Percentiles rank a stretch among this genome's conserved stretches.
Conservation (phyloP, 164 flowering plant genomes). For the Dillenia turbinata region DNA sequence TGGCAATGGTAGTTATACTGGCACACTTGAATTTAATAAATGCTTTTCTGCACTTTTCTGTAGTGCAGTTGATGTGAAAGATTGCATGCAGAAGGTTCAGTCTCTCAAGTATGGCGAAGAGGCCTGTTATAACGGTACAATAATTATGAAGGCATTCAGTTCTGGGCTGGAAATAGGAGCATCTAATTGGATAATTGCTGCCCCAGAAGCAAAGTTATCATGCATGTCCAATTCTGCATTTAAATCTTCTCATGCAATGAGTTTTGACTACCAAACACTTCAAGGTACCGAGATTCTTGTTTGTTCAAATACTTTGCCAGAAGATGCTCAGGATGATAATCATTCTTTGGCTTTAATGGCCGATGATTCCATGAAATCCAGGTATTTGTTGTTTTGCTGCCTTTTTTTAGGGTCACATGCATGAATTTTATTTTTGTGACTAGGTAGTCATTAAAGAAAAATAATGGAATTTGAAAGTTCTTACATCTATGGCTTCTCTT, state of each 20-base stretch:
- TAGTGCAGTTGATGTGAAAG: conserved; percentile 83
- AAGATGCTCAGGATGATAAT: conserved; percentile 11
- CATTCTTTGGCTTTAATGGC: not conserved
- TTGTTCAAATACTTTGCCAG: not conserved
- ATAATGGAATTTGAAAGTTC: too few species aligned
- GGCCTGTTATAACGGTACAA: conserved; percentile 64
- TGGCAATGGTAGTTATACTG: too few species aligned
- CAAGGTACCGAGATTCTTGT: conserved; percentile 39
- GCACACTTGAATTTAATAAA: too few species aligned
- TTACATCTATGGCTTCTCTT: too few species aligned
- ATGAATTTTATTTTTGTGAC: too few species aligned
- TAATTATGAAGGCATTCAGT: conserved; percentile 67
- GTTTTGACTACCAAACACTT: conserved; percentile 62
- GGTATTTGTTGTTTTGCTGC: too few species aligned
- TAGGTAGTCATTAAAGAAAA: too few species aligned
- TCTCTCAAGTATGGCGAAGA: conserved; percentile 79
- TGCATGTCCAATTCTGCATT: conserved; percentile 62
- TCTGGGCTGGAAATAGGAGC: conserved; percentile 91
- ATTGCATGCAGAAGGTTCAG: conserved; percentile 59
- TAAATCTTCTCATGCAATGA: conserved; percentile 54
- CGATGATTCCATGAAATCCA: too few species aligned
- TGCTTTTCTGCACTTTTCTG: too few species aligned
- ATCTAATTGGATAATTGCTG: conserved; percentile 69
- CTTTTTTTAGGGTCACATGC: too few species aligned
- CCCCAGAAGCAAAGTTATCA: conserved; percentile 47